These are phyloP conservation scores for Neolentinus lepideus DNA, from an alignment of 1,284 basidiomycete species.

Conservation along the genomic window DNA sequence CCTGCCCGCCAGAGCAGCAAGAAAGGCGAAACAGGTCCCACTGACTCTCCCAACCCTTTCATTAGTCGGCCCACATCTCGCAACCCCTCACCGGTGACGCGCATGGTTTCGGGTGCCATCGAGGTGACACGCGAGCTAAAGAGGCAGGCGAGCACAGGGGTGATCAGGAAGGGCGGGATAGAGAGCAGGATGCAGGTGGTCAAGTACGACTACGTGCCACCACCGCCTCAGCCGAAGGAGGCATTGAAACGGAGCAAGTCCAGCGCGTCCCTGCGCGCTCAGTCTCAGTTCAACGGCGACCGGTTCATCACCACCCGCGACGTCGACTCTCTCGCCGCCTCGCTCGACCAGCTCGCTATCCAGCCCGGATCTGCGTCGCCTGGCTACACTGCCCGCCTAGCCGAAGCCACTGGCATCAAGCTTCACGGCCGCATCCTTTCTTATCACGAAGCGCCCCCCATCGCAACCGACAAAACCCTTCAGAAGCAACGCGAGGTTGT, in stretches of 20 bases:
- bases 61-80: not conserved
- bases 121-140: slow-evolving; percentile 47
- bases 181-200: slow-evolving; percentile 72
- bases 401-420: slow-evolving; percentile 65
- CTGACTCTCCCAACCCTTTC: not conserved
- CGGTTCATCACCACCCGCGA: slow-evolving; percentile 22
- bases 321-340: slow-evolving; percentile 59
- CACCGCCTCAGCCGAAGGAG: slow-evolving; percentile 36
- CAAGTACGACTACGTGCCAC: slow-evolving; percentile 48
- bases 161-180: slow-evolving; percentile 68
- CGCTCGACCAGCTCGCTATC: slow-evolving; percentile 44
- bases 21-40: not conserved
- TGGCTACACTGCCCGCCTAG: slow-evolving; percentile 69
- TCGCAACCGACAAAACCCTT: slow-evolving; percentile 60
- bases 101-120: slow-evolving; percentile 12
- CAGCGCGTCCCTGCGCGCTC: slow-evolving; percentile 43
- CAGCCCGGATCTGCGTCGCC: slow-evolving; percentile 59
- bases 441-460: slow-evolving; percentile 72
- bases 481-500: slow-evolving; percentile 68
- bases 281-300: slow-evolving; percentile 7
- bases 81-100: not conserved
- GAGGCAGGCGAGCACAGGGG: slow-evolving; percentile 54
- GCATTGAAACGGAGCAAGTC: slow-evolving; percentile 61
- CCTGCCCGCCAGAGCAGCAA: not conserved
- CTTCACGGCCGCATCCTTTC: slow-evolving; percentile 70